Conservation (phyloP, 495 filamentous ascomycete genomes). For the Usnea hakonensis region DNA sequence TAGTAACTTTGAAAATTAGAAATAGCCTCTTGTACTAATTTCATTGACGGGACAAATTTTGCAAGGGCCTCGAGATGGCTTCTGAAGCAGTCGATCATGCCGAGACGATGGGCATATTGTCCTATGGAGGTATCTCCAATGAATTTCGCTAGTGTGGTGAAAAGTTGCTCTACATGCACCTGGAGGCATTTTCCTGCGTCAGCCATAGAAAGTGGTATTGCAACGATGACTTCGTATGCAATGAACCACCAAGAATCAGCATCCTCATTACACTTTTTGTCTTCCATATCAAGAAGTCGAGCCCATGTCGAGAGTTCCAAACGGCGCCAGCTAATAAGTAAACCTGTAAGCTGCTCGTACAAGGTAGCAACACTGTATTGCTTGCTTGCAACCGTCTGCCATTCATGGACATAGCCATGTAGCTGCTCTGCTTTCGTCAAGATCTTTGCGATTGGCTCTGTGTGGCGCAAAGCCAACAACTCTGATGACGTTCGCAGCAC, state of each 20-base stretch:
- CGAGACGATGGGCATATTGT: conserved; percentile 66
- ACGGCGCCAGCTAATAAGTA: conserved; percentile 78
- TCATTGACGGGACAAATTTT: conserved; percentile 47
- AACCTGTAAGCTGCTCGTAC: conserved; percentile 65
- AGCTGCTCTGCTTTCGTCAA: conserved; percentile 79
- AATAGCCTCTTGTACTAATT: conserved; percentile 49
- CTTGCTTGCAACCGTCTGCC: conserved; percentile 82
- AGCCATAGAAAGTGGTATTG: conserved; percentile 56
- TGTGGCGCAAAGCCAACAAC: conserved; percentile 62
- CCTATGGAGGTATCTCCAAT: conserved; percentile 66
- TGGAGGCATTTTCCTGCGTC: conserved; percentile 47
- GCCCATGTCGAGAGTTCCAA: conserved; percentile 90
- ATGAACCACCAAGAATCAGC: conserved; percentile 95
- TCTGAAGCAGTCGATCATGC: conserved; percentile 64
- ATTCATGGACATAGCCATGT: conserved; percentile 75
- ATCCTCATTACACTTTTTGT: conserved; percentile 60
- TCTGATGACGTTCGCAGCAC: conserved; percentile 66
- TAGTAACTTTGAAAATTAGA: conserved; percentile 71
- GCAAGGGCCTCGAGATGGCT: conserved; percentile 48
- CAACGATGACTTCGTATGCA: conserved; percentile 80
- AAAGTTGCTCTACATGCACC: conserved; percentile 55
- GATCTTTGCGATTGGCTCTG: conserved; percentile 79
- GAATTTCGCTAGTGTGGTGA: conserved; percentile 66
- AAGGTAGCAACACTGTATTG: conserved; percentile 59
- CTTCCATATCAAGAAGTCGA: conserved; percentile 78